Percentiles rank a stretch among this genome's conserved stretches.
phyloP scores from a whole-genome alignment of 2,329 filamentous ascomycete species.

The Scedosporium minutisporum region DNA sequence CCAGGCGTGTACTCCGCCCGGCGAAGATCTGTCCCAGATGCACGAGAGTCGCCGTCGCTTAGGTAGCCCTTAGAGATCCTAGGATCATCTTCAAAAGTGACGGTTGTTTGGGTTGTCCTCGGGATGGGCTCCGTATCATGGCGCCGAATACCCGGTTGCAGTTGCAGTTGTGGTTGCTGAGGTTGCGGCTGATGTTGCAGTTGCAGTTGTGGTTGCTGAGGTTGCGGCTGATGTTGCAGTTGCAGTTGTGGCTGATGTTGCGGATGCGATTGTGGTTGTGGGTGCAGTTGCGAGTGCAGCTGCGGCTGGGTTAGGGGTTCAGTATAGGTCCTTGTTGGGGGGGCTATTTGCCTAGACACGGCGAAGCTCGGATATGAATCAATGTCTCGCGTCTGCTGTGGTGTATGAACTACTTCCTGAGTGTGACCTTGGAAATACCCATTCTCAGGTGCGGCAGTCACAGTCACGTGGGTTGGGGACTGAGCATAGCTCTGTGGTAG shows the following conservation, averaged over 20 bases:
- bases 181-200: background rate
- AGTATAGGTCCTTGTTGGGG: background rate
- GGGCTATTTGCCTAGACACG: background rate
- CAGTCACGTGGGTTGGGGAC: background rate
- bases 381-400: background rate
- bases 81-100: conserved; percentile 3
- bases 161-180: background rate
- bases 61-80: background rate
- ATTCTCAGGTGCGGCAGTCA: background rate
- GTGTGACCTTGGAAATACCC: background rate
- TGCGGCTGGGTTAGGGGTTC: background rate
- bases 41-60: background rate
- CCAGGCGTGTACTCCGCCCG: conserved; percentile 24
- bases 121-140: conserved; percentile 5
- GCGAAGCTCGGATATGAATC: background rate
- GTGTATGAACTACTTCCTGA: background rate
- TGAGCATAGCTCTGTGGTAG: background rate
- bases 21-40: background rate
- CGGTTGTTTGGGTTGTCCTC: conserved; percentile 5
- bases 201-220: background rate
- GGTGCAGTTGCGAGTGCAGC: background rate
- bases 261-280: background rate
- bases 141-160: background rate
- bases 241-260: background rate
- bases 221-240: background rate